Base-by-base conservation (phyloP, 768 basidiomycete genomes). In the Leccinum rimulosum region DNA sequence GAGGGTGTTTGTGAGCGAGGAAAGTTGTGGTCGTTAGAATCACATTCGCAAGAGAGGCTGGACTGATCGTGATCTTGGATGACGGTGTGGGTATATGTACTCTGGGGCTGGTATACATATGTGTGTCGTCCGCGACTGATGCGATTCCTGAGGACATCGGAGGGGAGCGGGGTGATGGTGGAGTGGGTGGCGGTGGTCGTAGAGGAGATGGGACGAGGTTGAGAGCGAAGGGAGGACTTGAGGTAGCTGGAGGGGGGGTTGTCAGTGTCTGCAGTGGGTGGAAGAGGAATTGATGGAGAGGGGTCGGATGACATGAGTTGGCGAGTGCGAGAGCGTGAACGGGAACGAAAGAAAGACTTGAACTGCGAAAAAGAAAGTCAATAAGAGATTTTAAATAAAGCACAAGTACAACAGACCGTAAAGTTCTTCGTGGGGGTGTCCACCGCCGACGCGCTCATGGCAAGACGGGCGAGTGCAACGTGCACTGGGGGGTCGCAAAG, bases 161-260 rank as follows among this genome's bases (percentile, higher is more conserved):
- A 82, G 0, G 84, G 83, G 15, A 75, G 74, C n/a, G 85, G 84
- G 6, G 81, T 83, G 56, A 84, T 76, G 5, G 87, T 87, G 19
- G 81, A 78, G 65, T 82, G 82, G 2, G 87, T 87, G 1, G 82
- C 80, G 17, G 82, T 82, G 0, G 87, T 87, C 0, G 82, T 84
- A 22, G 84, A 81, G 3, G 87, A 88, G 25, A 90, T 73, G 4
- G 88, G 88, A 6, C 88, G 82, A 22, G 83, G 85, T 59, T 77
- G 75, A 57, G 74, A 68, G 22, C 85, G 80, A 5, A 80, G 74
- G 27, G 75, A 63, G 1, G 84, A 82, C 66, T 82, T 72, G 22
- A 54, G 7, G 17, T 68, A 68, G 54, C 64, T 74, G 2, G 68
- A 64, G 0, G 68, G 59, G 3, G 61, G 62, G 17, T 33, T 55